Conservation (phyloP, 2,329 filamentous ascomycete genomes). For the Fusarium sp. region DNA sequence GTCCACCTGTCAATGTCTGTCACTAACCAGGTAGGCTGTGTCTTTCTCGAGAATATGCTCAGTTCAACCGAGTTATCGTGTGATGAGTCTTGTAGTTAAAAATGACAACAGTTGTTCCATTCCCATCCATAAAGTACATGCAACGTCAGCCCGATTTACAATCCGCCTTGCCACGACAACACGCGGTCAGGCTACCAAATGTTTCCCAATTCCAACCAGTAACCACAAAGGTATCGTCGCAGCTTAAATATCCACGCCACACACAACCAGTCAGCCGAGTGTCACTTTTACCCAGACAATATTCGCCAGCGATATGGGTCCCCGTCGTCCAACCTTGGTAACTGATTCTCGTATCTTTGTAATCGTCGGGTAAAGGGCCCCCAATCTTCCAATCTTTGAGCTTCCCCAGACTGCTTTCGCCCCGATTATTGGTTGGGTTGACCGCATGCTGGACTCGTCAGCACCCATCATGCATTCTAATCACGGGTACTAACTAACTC, state of each 20-base stretch:
- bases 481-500: constrained; percentile 1
- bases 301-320: constrained; percentile 8
- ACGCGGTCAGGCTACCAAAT: not conserved
- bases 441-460: constrained; percentile 38
- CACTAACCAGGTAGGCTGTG: not conserved
- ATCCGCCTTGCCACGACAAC: not conserved
- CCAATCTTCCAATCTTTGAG: constrained; percentile 7
- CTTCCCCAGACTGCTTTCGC: constrained; percentile 23
- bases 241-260: constrained; percentile 14
- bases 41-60: constrained; percentile 10
- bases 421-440: constrained; percentile 18
- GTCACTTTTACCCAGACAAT: constrained; percentile 24
- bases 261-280: constrained; percentile 13
- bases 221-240: not conserved
- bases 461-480: constrained; percentile 15
- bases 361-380: constrained; percentile 35
- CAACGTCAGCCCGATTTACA: constrained; percentile 1
- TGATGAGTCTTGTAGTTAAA: constrained; percentile 1
- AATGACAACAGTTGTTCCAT: not conserved
- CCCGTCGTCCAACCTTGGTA: constrained; percentile 1
- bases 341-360: constrained; percentile 15
- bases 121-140: not conserved
- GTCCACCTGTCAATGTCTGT: constrained; percentile 20
- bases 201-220: not conserved
- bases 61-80: constrained; percentile 1